These are phyloP conservation scores for Aspergillus egyptiacus DNA, from an alignment of 495 filamentous ascomycete species.

Conservation along the genomic window DNA sequence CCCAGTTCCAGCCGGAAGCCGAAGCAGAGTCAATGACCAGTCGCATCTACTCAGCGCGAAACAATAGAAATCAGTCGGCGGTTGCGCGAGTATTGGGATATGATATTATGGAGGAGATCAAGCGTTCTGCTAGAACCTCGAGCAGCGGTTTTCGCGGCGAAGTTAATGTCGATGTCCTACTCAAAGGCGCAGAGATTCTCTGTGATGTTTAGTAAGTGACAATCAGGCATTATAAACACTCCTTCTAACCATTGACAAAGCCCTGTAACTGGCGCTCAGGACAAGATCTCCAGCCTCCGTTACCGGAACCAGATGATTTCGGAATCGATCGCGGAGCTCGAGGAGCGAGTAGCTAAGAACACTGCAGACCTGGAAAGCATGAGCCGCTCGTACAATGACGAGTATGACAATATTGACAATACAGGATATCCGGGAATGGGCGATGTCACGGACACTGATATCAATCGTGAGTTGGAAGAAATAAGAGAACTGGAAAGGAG, in stretches of 20 bases:
- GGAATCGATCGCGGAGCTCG: constrained; percentile 72
- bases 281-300: constrained; percentile 67
- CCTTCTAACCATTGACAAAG: constrained; percentile 28
- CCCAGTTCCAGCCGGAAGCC: constrained; percentile 37
- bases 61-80: constrained; percentile 69
- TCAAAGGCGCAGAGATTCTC: constrained; percentile 86
- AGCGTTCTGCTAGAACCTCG: constrained; percentile 44
- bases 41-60: constrained; percentile 46
- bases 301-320: constrained; percentile 64
- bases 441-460: constrained; percentile 66
- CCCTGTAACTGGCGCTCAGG: constrained; percentile 72
- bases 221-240: not conserved
- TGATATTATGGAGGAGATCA: constrained; percentile 81
- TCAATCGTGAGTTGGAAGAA: constrained; percentile 71
- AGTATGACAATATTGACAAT: constrained; percentile 30
- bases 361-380: constrained; percentile 65
- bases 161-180: constrained; percentile 78
- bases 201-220: constrained; percentile 71
- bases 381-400: constrained; percentile 49
- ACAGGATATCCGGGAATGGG: constrained; percentile 36
- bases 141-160: constrained; percentile 50
- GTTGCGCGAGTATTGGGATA: constrained; percentile 85
- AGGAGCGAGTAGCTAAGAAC: constrained; percentile 73
- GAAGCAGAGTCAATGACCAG: constrained; percentile 43
- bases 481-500: constrained; percentile 69